Evolutionary conservation across 768 basidiomycete species (phyloP), one percentile per base, ranked within the genome.

Genomic region (Dentipellis fragilis): DNA sequence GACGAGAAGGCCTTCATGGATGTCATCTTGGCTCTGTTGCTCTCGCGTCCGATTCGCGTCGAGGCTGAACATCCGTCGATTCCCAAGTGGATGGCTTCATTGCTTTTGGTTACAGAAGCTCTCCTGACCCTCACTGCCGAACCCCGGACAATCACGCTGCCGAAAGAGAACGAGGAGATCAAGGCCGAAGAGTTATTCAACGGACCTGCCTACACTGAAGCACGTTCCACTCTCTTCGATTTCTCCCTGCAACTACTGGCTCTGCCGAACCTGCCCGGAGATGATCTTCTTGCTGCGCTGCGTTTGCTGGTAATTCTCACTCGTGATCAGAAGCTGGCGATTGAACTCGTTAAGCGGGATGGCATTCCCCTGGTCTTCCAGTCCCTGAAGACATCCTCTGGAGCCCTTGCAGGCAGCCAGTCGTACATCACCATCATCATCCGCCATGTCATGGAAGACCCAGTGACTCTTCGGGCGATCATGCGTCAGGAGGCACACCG

Each of bases 361-460:
- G 92, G 88, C 1, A 69, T 93, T 12, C 57, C 68, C 0, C 66
- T 75, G 17, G 73, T 96, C 17, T 84, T 95, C 70, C 75, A 77
- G 54, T 80, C 84, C 34, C 74, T 93, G 61, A 80, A 80, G 60
- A 70, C 74, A 16, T 71, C 76, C 4, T 73, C 82, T 0, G 76
- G 84, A 14, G 80, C 66, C 21, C 64, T 67, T 10, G 68, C 75
- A 29, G 84, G 87, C 17, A 86, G 84, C 59, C 90, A 91, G 48
- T 83, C 88, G 0, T 91, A 93, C 67, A 80, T 93, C 54, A 83
- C 85, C 42, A 88, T 87, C 63, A 87, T 97, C 58, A 74, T 97
- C n/a, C 86, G 96, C 7, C 96, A 99, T 65, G 71, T 91, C 52
- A 81, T 94, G 50, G 96, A 99, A 69, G 90, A 93, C 59, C 63